Conservation (phyloP, 2,329 filamentous ascomycete genomes). For the Penicillium oxalicum region DNA sequence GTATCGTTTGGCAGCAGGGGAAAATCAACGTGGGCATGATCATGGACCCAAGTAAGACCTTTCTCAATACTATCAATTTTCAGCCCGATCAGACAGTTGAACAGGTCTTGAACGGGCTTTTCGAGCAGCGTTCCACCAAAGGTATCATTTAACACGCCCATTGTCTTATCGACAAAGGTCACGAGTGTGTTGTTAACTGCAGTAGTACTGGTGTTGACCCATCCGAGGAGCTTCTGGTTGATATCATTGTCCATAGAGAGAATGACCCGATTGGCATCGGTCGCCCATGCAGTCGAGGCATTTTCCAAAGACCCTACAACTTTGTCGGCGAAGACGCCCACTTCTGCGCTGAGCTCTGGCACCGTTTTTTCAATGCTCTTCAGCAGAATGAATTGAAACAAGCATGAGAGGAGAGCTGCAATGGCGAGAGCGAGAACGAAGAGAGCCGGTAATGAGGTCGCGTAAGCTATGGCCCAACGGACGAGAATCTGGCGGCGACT, state of each 20-base stretch:
- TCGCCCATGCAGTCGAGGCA: conserved; percentile 70
- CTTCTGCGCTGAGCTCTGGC: conserved; percentile 66
- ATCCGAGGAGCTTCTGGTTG: conserved; percentile 78
- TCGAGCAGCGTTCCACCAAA: conserved; percentile 80
- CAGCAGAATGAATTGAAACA: conserved; percentile 77
- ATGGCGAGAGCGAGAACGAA: conserved; percentile 78
- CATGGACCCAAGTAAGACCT: conserved; percentile 87
- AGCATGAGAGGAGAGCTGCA: conserved; percentile 73
- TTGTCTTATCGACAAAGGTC: conserved; percentile 71
- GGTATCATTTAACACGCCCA: conserved; percentile 63
- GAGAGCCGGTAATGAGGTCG: conserved; percentile 77
- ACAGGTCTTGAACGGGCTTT: conserved; percentile 68
- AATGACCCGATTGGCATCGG: conserved; percentile 68
- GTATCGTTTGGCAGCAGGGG: conserved; percentile 72
- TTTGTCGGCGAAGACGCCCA: conserved; percentile 71
- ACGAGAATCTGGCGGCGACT: conserved; percentile 63
- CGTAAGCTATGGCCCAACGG: conserved; percentile 80
- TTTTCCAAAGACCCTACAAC: conserved; percentile 67
- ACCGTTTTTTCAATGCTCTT: conserved; percentile 66
- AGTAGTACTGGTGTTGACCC: conserved; percentile 75
- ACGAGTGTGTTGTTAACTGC: conserved; percentile 84
- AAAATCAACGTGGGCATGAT: conserved; percentile 77
- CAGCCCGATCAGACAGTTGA: conserved; percentile 80
- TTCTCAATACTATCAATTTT: conserved; percentile 81
- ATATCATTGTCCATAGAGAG: conserved; percentile 60